A percentile compares a stretch with the other conserved stretches of the same genome.
phyloP scores from a whole-genome alignment of 2,329 filamentous ascomycete species.

The Diaporthe citrichinensis region DNA sequence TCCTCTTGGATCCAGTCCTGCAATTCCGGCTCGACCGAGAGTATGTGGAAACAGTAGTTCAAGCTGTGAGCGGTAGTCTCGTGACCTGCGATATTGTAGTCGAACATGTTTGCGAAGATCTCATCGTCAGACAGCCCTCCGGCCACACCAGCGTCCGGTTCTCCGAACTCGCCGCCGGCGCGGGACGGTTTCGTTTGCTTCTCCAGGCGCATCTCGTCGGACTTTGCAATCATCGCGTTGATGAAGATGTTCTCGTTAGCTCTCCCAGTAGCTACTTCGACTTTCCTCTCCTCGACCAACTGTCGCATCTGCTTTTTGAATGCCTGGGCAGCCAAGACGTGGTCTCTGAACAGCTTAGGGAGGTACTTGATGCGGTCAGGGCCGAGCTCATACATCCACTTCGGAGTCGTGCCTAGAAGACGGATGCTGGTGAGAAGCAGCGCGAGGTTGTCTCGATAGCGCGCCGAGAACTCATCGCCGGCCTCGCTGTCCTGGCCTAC shows the following conservation, averaged over 20 bases:
- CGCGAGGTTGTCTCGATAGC: constrained; percentile 18
- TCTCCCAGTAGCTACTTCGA: not conserved
- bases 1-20: constrained; percentile 31
- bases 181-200: not conserved
- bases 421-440: constrained; percentile 11
- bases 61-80: constrained; percentile 30
- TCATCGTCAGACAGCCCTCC: constrained; percentile 20
- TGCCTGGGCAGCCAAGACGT: not conserved
- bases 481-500: not conserved
- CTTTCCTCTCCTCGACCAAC: constrained; percentile 16
- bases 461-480: constrained; percentile 11
- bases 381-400: constrained; percentile 20
- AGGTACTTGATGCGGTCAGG: not conserved
- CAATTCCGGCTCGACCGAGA: constrained; percentile 10
- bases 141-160: not conserved
- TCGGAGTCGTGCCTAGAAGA: not conserved
- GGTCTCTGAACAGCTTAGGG: constrained; percentile 1
- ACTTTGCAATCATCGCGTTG: constrained; percentile 32
- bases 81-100: constrained; percentile 29
- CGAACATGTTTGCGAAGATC: constrained; percentile 30
- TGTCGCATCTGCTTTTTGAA: constrained; percentile 17
- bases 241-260: constrained; percentile 25
- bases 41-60: constrained; percentile 31
- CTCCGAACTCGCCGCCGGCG: not conserved
- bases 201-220: not conserved